These are phyloP conservation scores for Candida maltosa DNA, from an alignment of 805 yeast species.

Conservation along the genomic window DNA sequence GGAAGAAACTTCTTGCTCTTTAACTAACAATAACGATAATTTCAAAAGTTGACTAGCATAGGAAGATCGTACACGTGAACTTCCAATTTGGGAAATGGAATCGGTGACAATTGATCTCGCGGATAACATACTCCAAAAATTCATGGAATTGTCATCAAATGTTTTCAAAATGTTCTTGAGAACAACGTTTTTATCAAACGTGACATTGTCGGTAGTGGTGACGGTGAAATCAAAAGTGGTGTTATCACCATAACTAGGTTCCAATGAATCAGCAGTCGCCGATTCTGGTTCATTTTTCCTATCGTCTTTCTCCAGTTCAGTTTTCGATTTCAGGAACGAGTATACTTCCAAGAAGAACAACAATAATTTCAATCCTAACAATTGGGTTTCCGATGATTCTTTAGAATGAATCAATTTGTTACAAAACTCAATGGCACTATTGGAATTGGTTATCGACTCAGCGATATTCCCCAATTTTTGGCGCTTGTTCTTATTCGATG, in stretches of 20 bases:
- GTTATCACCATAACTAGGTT: neutral
- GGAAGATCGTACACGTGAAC: neutral
- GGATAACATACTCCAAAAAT: conserved; percentile 24
- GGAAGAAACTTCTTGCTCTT: conserved; percentile 19
- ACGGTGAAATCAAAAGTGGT: conserved; percentile 9
- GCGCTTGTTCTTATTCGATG: conserved; percentile 13
- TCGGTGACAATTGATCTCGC: conserved; percentile 13
- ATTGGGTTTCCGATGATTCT: conserved; percentile 10
- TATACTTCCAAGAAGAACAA: conserved; percentile 14
- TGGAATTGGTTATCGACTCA: conserved; percentile 16
- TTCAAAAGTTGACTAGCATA: conserved; percentile 23
- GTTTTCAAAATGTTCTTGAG: conserved; percentile 15
- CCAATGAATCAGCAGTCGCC: neutral
- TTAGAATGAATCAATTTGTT: conserved; percentile 19
- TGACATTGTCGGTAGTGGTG: conserved; percentile 4
- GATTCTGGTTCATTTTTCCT: neutral
- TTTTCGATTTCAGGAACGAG: neutral
- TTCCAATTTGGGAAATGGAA: neutral
- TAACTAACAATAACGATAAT: conserved; percentile 34
- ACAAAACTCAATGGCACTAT: conserved; percentile 20
- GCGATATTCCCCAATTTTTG: conserved; percentile 22
- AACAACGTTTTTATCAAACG: conserved; percentile 9
- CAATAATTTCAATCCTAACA: conserved; percentile 15
- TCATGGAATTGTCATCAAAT: conserved; percentile 17
- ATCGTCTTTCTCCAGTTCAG: neutral